Base-by-base conservation (phyloP, 169 alveolate genomes). In the Cyclospora cayetanensis region DNA sequence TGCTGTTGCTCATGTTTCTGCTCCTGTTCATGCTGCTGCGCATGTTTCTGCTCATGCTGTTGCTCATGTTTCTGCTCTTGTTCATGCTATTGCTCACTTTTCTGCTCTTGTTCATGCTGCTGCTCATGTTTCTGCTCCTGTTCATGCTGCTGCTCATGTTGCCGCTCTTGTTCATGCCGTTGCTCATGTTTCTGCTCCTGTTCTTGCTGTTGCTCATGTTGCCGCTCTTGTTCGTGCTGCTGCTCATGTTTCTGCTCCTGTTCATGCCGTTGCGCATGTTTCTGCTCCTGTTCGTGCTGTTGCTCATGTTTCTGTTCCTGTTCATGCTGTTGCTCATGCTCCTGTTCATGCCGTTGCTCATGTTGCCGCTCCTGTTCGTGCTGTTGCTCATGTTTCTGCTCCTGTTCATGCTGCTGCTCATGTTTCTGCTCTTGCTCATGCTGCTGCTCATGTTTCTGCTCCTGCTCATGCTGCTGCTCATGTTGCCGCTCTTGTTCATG, bases 251-350 rank as follows among this genome's bases (percentile, higher is more conserved):
- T n/a, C n/a, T n/a, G n/a, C n/a, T n/a, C n/a, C n/a, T n/a, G n/a
- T n/a, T n/a, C n/a, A n/a, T n/a, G n/a, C n/a, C n/a, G n/a, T n/a
- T n/a, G 60, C 15, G 60, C 60, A 15, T 46, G 42, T 65, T 27
- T 20, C 41, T 65, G 77, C 77, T 2, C 41, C 42, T 20, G 42
- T n/a, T n/a, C n/a, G n/a, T n/a, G n/a, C n/a, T n/a, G n/a, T n/a
- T n/a, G n/a, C n/a, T n/a, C n/a, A n/a, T n/a, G n/a, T 37, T 70
- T 46, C 53, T 70, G 82, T 34, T 70, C 55, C 55, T 70, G 83
- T 35, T 31, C n/a, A n/a, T n/a, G n/a, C n/a, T n/a, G n/a, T n/a
- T n/a, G n/a, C n/a, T n/a, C n/a, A n/a, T n/a, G n/a, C n/a, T n/a
- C n/a, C n/a, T n/a, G n/a, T n/a, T n/a, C 31, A 7, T 70, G 83